Base-by-base conservation (phyloP, 768 basidiomycete species). In the Lentinus tigrinus region DNA sequence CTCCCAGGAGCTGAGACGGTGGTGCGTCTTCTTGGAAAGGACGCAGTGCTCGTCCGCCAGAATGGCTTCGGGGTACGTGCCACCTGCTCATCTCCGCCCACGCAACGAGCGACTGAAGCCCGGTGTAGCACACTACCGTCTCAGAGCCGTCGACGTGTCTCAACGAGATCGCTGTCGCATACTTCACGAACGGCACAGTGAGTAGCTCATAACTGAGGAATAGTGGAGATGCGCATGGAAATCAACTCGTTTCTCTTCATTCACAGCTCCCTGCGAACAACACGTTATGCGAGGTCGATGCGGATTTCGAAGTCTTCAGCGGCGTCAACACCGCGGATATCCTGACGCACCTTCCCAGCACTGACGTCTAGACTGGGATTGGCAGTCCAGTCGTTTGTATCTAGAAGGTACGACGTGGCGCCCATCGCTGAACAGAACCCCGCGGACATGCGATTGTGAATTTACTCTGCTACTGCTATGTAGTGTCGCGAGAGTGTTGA, bases 311-410 rank as follows among this genome's bases (percentile, higher is more conserved):
- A 6, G 23, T 57, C 1, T 57, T 57, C 50, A 28, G 28, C 14
- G 56, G 56, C 24, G 56, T 57, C 16, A 57, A 46, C 36, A 51
- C 49, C 4, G 56, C 48, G 14, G 42, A 24, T 26, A 44, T 57
- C 26, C 27, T 57, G 38, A 42, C 52, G 6, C 21, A 46, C 43
- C 19, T 46, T 13, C 43, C 43, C 4, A 23, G 13, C 21, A 46
- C 43, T 14, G 43, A 46, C 16, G 14, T 46, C 8, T 46, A 31
- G 31, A 31, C 31, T 31, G n/a, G n/a, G n/a, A n/a, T n/a, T n/a
- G n/a, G n/a, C n/a, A n/a, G n/a, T n/a, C n/a, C n/a, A n/a, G n/a
- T n/a, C n/a, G n/a, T n/a, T n/a, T n/a, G n/a, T n/a, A n/a, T n/a
- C n/a, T n/a, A n/a, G n/a, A n/a, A n/a, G n/a, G n/a, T n/a, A n/a